Base-by-base conservation (phyloP, 371 early-diverging fungal genomes). In the Mortierella sp. region DNA sequence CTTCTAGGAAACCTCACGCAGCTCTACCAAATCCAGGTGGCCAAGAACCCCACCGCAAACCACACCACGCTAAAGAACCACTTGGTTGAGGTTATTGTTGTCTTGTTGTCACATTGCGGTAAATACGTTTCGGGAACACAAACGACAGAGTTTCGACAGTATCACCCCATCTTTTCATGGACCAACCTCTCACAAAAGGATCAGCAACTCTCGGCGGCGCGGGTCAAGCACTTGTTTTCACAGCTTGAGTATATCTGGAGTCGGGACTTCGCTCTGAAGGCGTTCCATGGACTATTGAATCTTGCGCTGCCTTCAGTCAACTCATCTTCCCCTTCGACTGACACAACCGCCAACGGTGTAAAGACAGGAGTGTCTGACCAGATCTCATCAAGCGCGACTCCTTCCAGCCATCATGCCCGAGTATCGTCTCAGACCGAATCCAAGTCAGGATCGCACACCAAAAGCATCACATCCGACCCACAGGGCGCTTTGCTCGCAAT, bases 121-220 rank as follows among this genome's bases (percentile, higher is more conserved):
- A 77, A 80, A 14, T 90, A 84, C 52, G 91, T 91, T 71, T 92
- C 91, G 3, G 82, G 88, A 26, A 90, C 78, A 34, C 92, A 94
- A 42, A 82, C 89, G 10, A 75, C 85, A 2, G 81, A 81, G 21
- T 90, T 88, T 70, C 84, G 88, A 31, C 86, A 89, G 16, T 94
- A 93, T 75, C 95, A 95, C 77, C 93, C 94, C 19, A 52, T 95
- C 5, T 94, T 95, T 47, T 91, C 91, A 75, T 95, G 95, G 95
- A 86, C 87, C 58, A 82, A 55, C n/a, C 81, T 88, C 76, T 89
- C 92, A 79, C 92, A 92, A 70, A 90, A 91, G 42, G 73, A 73
- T 14, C 81, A 86, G 28, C 77, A 83, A 8, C 82, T 92, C 16
- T 83, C 90, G 28, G 79, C 86, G 3, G 58, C 81, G 19, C 90